These are phyloP conservation scores for Solanum pennellii DNA, from an alignment of 257 asterid species.

Conservation along the genomic window DNA sequence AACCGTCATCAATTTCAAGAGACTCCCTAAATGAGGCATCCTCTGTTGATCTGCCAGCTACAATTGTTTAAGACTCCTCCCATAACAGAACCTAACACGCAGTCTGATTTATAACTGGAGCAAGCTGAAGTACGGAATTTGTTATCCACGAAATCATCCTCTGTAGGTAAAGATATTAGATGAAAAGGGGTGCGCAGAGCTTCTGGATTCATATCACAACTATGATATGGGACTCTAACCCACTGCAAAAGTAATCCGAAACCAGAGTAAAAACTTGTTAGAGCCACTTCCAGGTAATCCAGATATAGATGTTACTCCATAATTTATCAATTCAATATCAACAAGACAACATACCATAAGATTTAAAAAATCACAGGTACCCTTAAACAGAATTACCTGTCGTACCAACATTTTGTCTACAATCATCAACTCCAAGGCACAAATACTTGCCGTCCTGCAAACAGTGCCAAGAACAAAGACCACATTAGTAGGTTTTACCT, in stretches of 20 bases:
- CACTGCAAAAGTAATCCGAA: too few species aligned
- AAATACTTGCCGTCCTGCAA: slow-evolving; percentile 58
- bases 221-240: too few species aligned
- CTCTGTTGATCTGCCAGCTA: slow-evolving; percentile 10
- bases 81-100: too few species aligned
- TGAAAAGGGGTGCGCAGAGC: slow-evolving; percentile 10
- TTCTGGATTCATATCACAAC: background rate
- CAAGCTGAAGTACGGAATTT: too few species aligned
- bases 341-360: too few species aligned
- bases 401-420: slow-evolving; percentile 62
- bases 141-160: background rate
- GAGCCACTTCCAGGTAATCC: too few species aligned
- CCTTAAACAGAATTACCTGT: slow-evolving; percentile 35
- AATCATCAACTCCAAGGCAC: slow-evolving; percentile 73
- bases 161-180: slow-evolving; percentile 20
- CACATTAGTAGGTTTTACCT: background rate
- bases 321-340: too few species aligned
- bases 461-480: slow-evolving; percentile 4
- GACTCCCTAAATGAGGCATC: background rate
- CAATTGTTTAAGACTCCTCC: slow-evolving; percentile 8
- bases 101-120: too few species aligned
- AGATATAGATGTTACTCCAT: too few species aligned
- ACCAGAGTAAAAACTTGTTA: too few species aligned
- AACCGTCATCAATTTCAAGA: background rate
- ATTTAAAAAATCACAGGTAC: background rate